These are phyloP conservation scores for Yarrowia porcina DNA, from an alignment of 805 yeast species.

Conservation along the genomic window DNA sequence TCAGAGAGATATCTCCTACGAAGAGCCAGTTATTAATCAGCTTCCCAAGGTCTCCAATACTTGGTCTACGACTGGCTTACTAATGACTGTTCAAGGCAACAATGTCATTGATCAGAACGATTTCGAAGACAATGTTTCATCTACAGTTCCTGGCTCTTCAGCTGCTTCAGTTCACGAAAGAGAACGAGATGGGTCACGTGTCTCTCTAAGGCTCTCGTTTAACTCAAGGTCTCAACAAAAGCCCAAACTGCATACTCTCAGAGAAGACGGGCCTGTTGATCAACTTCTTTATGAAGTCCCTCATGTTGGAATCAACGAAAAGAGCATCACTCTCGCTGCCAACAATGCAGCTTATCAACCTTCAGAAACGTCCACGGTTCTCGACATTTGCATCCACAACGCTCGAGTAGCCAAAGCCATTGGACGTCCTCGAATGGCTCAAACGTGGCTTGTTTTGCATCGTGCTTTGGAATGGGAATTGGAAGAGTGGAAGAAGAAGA, in stretches of 20 bases:
- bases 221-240: neutral
- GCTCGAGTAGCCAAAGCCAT: constrained; percentile 39
- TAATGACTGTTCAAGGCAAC: constrained; percentile 50
- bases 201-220: neutral
- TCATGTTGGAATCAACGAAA: constrained; percentile 15
- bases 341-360: neutral
- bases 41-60: constrained; percentile 51
- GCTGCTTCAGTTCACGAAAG: constrained; percentile 26
- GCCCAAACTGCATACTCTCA: neutral
- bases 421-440: constrained; percentile 53
- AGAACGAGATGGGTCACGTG: neutral
- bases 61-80: constrained; percentile 59
- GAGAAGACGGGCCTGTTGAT: constrained; percentile 2
- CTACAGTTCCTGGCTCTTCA: neutral
- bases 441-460: constrained; percentile 58
- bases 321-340: neutral
- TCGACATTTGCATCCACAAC: constrained; percentile 18
- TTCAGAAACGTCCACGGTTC: neutral
- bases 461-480: constrained; percentile 45
- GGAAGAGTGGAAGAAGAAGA: constrained; percentile 12
- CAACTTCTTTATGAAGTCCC: constrained; percentile 12
- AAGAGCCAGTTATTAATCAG: constrained; percentile 48
- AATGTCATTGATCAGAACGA: neutral
- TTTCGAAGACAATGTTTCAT: neutral
- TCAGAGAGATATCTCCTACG: constrained; percentile 48